Percentiles rank a stretch among this genome's conserved stretches.
phyloP scores from a whole-genome alignment of 164 flowering plant genomes.

The Dillenia suffruticosa region DNA sequence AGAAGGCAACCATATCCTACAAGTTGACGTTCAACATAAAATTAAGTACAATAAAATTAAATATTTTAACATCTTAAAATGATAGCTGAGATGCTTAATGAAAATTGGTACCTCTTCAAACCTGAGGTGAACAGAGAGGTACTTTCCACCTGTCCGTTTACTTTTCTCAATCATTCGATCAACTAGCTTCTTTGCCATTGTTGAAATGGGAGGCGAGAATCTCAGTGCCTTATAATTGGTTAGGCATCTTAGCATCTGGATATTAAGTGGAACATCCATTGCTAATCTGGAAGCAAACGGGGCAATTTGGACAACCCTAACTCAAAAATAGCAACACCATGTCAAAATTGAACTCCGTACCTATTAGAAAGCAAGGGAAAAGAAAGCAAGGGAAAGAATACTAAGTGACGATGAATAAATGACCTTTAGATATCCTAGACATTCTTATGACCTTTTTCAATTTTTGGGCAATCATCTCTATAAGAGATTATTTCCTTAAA shows the following conservation, averaged over 20 bases:
- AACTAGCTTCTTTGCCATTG: conserved; percentile 55
- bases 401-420: no score
- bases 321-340: conserved; percentile 1
- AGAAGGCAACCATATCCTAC: conserved; percentile 99
- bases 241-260: conserved; percentile 78
- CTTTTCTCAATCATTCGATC: conserved; percentile 61
- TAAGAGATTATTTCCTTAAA: no score
- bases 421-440: no score
- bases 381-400: no score
- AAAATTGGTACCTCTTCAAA: conserved; percentile 71
- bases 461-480: no score
- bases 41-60: neutral
- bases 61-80: neutral
- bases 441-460: no score
- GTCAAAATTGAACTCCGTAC: no score
- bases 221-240: conserved; percentile 74
- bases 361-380: no score
- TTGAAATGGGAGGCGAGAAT: conserved; percentile 61
- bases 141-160: conserved; percentile 59
- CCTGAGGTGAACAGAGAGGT: conserved; percentile 80
- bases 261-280: conserved; percentile 62
- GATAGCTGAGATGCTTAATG: neutral
- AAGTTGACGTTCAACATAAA: conserved; percentile 2
- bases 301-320: conserved; percentile 76
- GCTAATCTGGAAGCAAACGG: conserved; percentile 95